phyloP scores from a whole-genome alignment of 164 flowering plant species.

The Magnolia sinica region DNA sequence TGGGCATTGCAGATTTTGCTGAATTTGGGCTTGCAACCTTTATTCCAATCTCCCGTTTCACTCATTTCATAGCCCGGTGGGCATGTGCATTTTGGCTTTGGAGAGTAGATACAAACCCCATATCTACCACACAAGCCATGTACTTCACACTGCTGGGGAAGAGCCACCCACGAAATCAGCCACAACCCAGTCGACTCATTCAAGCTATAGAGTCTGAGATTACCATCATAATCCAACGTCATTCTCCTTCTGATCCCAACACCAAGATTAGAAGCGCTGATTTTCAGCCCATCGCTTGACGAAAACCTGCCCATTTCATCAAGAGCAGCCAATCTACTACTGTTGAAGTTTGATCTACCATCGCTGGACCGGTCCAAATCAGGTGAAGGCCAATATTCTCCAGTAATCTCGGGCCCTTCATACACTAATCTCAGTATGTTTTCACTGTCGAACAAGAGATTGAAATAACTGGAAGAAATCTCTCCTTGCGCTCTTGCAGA shows the following conservation, averaged over 20 bases:
- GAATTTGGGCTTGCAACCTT: constrained; percentile 35
- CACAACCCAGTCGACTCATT: constrained; percentile 8
- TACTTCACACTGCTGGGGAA: constrained; percentile 5
- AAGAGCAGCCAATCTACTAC: constrained; percentile 11
- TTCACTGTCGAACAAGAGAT: constrained; percentile 9
- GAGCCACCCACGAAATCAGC: constrained; percentile 13
- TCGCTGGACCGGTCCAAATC: not conserved
- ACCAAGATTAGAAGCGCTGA: constrained; percentile 10
- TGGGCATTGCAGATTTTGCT: constrained; percentile 16
- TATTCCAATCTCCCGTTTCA: constrained; percentile 22
- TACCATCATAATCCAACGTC: constrained; percentile 15
- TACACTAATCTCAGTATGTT: constrained; percentile 12
- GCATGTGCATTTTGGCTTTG: constrained; percentile 9
- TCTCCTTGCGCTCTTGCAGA: not conserved
- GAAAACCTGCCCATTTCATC: constrained; percentile 14
- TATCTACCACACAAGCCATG: constrained; percentile 14
- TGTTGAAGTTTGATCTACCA: constrained; percentile 16
- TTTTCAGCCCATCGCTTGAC: constrained; percentile 9
- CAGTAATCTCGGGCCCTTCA: constrained; percentile 9
- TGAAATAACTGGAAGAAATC: constrained; percentile 4
- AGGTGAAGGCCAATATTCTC: constrained; percentile 14
- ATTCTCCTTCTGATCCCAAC: constrained; percentile 6
- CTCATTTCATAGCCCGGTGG: constrained; percentile 9
- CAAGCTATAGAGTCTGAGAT: constrained; percentile 16
- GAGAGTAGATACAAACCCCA: constrained; percentile 8